phyloP scores from a whole-genome alignment of 116 monocot genomes.

The Iris pallida region DNA sequence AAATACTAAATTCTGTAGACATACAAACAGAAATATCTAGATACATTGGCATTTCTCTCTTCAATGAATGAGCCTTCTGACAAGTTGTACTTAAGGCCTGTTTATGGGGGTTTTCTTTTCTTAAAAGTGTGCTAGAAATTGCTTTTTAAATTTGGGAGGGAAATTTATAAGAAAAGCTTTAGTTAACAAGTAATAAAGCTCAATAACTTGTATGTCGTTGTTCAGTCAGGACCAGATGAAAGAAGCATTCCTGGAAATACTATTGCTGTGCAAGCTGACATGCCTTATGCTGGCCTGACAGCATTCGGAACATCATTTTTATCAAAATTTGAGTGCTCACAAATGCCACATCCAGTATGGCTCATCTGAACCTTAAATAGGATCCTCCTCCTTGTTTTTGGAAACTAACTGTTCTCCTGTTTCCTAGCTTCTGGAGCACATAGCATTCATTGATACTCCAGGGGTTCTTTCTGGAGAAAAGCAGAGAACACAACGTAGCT shows the following conservation, averaged over 20 bases:
- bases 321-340: conserved; percentile 90
- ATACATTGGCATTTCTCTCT: too few relatives aligned
- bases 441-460: conserved; percentile 75
- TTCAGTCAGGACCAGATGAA: conserved; percentile 86
- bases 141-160: too few relatives aligned
- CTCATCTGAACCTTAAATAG: neutral
- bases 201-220: neutral
- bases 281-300: conserved; percentile 82
- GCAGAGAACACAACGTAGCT: conserved; percentile 84
- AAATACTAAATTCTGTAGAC: too few relatives aligned
- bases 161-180: too few relatives aligned
- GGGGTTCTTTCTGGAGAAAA: conserved; percentile 94
- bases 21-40: too few relatives aligned
- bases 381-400: neutral
- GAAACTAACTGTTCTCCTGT: neutral
- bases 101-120: too few relatives aligned
- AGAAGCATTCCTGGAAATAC: conserved; percentile 88
- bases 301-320: conserved; percentile 82
- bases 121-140: too few relatives aligned
- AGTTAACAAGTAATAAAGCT: too few relatives aligned
- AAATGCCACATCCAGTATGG: conserved; percentile 92
- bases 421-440: conserved; percentile 61
- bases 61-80: too few relatives aligned
- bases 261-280: conserved; percentile 91
- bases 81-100: too few relatives aligned